Conservation (phyloP, 257 asterid species). For the Asclepias syriaca region DNA sequence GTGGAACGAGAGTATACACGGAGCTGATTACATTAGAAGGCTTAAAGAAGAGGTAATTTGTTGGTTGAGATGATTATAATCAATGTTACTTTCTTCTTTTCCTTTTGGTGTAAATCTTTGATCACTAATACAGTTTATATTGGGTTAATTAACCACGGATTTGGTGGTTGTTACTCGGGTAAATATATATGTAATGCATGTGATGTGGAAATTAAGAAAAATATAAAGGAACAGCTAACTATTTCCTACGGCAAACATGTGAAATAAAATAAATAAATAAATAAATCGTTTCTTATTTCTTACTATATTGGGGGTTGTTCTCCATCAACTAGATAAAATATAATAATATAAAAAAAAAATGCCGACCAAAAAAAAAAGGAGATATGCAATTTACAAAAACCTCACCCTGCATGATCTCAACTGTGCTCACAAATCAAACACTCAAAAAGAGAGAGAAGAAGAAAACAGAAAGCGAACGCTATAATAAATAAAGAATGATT, state of each 20-base stretch:
- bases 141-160: background rate
- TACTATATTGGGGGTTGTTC: background rate
- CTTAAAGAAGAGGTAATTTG: background rate
- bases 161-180: no score
- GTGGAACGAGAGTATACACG: background rate
- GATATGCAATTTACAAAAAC: background rate
- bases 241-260: background rate
- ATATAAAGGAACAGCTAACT: no score
- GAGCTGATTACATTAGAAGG: background rate
- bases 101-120: background rate
- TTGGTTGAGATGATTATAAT: background rate
- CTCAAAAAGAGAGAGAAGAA: background rate
- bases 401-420: conserved; percentile 12
- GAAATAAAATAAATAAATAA: background rate
- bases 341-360: background rate
- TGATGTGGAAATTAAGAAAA: no score
- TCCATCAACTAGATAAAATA: background rate
- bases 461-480: no score
- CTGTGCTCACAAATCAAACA: background rate
- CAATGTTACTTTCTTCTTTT: background rate
- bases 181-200: no score
- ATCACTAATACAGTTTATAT: background rate
- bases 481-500: conserved; percentile 10
- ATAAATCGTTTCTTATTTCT: background rate
- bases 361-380: background rate